Evolutionary conservation across 1,284 basidiomycete species (phyloP), one percentile per base, ranked within the genome.

Genomic region (Gastroboletus turbinatus): DNA sequence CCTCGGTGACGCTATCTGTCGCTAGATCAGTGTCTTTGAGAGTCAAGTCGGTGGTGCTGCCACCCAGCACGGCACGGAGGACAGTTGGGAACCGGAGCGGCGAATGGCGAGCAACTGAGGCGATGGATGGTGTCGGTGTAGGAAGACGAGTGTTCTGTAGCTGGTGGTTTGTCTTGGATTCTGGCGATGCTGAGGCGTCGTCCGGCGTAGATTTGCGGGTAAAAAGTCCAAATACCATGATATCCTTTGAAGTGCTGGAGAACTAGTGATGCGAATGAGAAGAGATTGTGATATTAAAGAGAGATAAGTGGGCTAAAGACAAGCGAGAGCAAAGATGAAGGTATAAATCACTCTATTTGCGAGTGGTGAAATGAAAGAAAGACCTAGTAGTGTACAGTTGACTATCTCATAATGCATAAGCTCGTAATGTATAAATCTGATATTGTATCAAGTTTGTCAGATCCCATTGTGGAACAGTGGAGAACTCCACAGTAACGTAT

Each of bases 151-250:
- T 23, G 42, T 50, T 30, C 36, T 63, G 36, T 16, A 17, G 46
- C 16, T 8, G 42, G 52, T 60, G 56, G 51, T 33, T 53, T 35
- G 46, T 38, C 46, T 23, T 58, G 13, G 40, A 5, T 5, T 58
- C 57, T 29, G 61, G 50, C 23, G 65, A 59, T 7, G 47, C 39
- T 0, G 55, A 17, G 13, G 55, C n/a, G 8, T 55, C 57, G 48
- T 59, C 67, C 23, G 42, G 46, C 0, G 58, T 50, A 2, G 67
- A 58, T 62, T 77, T 81, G 60, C 78, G 76, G 25, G 71, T 62
- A 58, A 84, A 81, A 38, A 83, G 73, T 5, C 79, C 72, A 63
- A 84, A 82, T 33, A 83, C 77, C 79, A 82, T 82, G 39, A 16
- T 40, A 5, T 40, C 10, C 9, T 29, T 5, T 49, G 47, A 30